Base-by-base conservation (phyloP, 2,329 filamentous ascomycete genomes). In the Sporothrix globosa region DNA sequence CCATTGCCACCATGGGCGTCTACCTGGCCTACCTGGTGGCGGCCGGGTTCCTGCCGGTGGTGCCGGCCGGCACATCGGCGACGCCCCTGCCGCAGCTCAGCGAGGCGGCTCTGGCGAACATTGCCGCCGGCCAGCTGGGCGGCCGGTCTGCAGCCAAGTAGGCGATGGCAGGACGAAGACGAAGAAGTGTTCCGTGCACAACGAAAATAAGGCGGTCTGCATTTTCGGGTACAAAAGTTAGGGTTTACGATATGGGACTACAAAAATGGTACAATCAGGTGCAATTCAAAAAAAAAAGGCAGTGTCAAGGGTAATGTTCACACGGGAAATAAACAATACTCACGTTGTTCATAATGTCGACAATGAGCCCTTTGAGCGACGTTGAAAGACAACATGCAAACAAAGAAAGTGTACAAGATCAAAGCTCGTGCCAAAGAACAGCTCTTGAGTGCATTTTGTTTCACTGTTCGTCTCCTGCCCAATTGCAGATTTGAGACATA, bases 1-100 rank as follows among this genome's bases (percentile, higher is more conserved):
- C 82, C 27, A 81, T 85, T 69, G 86, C 90, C 72, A 85, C 85
- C 48, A 84, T 91, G 19, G 90, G 89, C 4, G 78, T 86, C 21
- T 92, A 91, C 76, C 78, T 91, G 67, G 82, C 85, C 39, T 92
- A 90, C 76, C 80, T 92, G 50, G 83, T 87, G 3, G 84, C 84
- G 72, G 83, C 88, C 73, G 87, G 87, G 5, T 92, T 92, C 79
- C 83, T 92, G 77, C 80, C 82, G 4, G 75, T 77, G 66, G 86
- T 86, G 1, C 74, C 76, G 0, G 63, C 66, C 53, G 58, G 41
- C 41, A 1, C 41, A 44, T 1, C 52, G 21, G 39, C 52, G 19
- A 48, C 58, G 10, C 53, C 69, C 14, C 24, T 70, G 48, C 69
- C 69, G 17, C 53, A 63, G 46, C 56, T 70, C 13, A 61, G 44